phyloP scores from a whole-genome alignment of 2,329 filamentous ascomycete species.

The Fusarium sp. region DNA sequence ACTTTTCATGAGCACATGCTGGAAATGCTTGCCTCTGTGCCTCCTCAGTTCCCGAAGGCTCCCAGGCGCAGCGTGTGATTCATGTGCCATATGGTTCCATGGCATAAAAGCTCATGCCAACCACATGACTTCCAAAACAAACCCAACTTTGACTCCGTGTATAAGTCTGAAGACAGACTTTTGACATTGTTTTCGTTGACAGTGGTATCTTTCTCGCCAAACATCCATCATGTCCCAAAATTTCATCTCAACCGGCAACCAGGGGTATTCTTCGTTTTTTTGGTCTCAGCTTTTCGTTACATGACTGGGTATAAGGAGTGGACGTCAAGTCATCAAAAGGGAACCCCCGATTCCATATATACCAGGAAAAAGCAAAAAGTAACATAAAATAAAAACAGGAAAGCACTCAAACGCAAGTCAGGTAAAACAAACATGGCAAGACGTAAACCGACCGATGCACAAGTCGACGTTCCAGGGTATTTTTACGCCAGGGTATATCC shows the following conservation, averaged over 20 bases:
- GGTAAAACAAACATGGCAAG: slow-evolving; percentile 46
- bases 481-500: slow-evolving; percentile 73
- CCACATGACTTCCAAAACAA: slow-evolving; percentile 28
- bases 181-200: slow-evolving; percentile 37
- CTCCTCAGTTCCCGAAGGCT: background rate
- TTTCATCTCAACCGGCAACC: slow-evolving; percentile 40
- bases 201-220: slow-evolving; percentile 43
- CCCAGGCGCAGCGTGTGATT: slow-evolving; percentile 18
- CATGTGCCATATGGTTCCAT: slow-evolving; percentile 14
- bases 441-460: slow-evolving; percentile 59
- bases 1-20: slow-evolving; percentile 32
- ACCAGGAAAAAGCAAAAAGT: slow-evolving; percentile 36
- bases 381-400: slow-evolving; percentile 24
- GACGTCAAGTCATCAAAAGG: slow-evolving; percentile 49
- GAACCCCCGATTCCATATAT: slow-evolving; percentile 39
- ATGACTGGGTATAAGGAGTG: slow-evolving; percentile 50
- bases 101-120: slow-evolving; percentile 27
- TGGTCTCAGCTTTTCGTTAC: slow-evolving; percentile 45
- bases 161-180: slow-evolving; percentile 31
- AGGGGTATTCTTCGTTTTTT: slow-evolving; percentile 50
- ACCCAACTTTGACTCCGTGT: slow-evolving; percentile 39
- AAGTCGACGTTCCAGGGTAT: slow-evolving; percentile 61
- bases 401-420: slow-evolving; percentile 29
- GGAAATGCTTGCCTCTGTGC: slow-evolving; percentile 6
- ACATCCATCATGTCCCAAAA: slow-evolving; percentile 38